These are phyloP conservation scores for Clavispora fructus DNA, from an alignment of 805 yeast genomes.

Conservation along the genomic window DNA sequence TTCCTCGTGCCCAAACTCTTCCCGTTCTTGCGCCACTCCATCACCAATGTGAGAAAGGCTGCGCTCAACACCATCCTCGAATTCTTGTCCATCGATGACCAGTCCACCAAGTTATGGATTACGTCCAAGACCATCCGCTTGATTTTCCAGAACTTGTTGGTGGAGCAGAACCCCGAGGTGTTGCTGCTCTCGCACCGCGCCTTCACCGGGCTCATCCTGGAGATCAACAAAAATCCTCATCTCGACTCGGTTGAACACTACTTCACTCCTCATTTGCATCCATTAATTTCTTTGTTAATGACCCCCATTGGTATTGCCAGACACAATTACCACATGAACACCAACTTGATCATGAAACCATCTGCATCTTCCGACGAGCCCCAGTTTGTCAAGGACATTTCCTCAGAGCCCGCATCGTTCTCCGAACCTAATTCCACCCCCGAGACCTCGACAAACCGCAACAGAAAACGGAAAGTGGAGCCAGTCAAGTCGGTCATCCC, in stretches of 20 bases:
- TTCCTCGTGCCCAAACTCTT: slow-evolving; percentile 82
- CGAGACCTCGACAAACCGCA: slow-evolving; percentile 27
- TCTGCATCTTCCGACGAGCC: slow-evolving; percentile 46
- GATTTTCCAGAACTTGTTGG: slow-evolving; percentile 77
- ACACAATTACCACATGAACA: slow-evolving; percentile 78
- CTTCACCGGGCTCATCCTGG: slow-evolving; percentile 50
- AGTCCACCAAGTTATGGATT: slow-evolving; percentile 62
- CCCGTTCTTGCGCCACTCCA: slow-evolving; percentile 92
- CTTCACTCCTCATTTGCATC: slow-evolving; percentile 52
- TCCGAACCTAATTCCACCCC: slow-evolving; percentile 4
- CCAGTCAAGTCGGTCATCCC: slow-evolving; percentile 36
- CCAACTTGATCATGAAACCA: slow-evolving; percentile 69
- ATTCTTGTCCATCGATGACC: slow-evolving; percentile 57
- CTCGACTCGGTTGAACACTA: slow-evolving; percentile 41
- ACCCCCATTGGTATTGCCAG: slow-evolving; percentile 95
- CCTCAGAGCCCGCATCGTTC: slow-evolving; percentile 6
- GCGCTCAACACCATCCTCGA: slow-evolving; percentile 77
- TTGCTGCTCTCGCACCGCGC: slow-evolving; percentile 57
- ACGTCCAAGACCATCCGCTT: slow-evolving; percentile 68
- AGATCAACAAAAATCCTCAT: slow-evolving; percentile 28
- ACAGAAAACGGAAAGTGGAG: slow-evolving; percentile 43
- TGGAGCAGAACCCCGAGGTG: slow-evolving; percentile 82
- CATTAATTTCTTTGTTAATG: slow-evolving; percentile 64
- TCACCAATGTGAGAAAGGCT: slow-evolving; percentile 83
- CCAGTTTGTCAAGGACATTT: slow-evolving; percentile 1